phyloP scores from a whole-genome alignment of 331 rosid species.

The Quercus phellos region DNA sequence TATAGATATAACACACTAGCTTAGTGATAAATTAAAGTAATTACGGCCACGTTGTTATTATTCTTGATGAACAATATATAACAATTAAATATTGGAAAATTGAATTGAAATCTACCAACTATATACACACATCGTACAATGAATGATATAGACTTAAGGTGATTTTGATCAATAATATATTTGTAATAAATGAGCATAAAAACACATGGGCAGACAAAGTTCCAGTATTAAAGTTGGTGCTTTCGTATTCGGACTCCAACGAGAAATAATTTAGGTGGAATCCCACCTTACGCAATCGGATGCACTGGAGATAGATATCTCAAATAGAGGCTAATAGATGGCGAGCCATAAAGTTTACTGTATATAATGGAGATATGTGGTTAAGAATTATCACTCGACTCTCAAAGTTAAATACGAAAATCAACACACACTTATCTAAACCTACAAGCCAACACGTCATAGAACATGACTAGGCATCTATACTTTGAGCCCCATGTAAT shows the following conservation, averaged over 20 bases:
- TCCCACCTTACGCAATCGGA: conserved; percentile 41
- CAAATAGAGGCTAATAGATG: conserved; percentile 15
- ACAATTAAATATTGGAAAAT: neutral
- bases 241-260: conserved; percentile 76
- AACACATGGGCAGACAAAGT: conserved; percentile 25
- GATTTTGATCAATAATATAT: neutral
- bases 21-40: neutral
- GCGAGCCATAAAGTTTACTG: conserved; percentile 14
- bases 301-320: conserved; percentile 20
- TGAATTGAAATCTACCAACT: neutral
- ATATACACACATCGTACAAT: neutral
- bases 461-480: neutral
- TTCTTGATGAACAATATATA: neutral
- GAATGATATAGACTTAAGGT: neutral
- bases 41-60: neutral
- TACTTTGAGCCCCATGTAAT: neutral
- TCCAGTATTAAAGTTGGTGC: conserved; percentile 53
- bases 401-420: neutral
- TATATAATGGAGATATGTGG: conserved; percentile 4
- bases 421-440: neutral
- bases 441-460: neutral
- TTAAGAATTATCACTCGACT: neutral
- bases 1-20: neutral
- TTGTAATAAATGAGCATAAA: conserved; percentile 10
- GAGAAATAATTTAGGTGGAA: conserved; percentile 47